Percentiles rank a stretch among this genome's conserved stretches.
Evolutionary conservation across 179 eudicot genomes (phyloP).

Genomic region (Silene noctiflora): DNA sequence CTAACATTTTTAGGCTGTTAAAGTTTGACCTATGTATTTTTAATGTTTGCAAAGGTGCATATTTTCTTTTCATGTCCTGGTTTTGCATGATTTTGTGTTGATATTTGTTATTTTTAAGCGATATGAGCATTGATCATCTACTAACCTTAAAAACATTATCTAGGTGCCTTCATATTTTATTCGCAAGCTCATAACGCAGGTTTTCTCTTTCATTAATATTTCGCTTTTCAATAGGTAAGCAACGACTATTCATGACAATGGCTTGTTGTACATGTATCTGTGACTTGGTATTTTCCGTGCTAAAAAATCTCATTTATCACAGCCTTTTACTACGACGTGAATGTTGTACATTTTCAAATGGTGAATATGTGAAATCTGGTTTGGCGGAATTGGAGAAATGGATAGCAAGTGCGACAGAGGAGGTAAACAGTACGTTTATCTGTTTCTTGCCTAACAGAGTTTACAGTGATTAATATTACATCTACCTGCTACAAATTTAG

Average conservation of each 20-base stretch:
- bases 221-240: constrained; percentile 89
- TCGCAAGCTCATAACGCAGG: constrained; percentile 93
- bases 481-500: constrained; percentile 36
- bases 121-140: neutral
- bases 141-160: constrained; percentile 16
- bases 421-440: constrained; percentile 42
- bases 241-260: neutral
- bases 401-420: constrained; percentile 79
- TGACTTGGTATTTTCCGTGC: constrained; percentile 4
- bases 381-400: constrained; percentile 93
- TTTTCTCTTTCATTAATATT: constrained; percentile 93
- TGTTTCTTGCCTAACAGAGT: constrained; percentile 4
- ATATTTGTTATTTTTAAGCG: neutral
- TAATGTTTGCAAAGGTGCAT: neutral
- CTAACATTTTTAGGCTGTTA: neutral
- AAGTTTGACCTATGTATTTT: neutral
- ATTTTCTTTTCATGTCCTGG: neutral
- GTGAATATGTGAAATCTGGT: constrained; percentile 99
- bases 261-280: neutral
- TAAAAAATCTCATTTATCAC: constrained; percentile 15
- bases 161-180: constrained; percentile 97
- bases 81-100: neutral
- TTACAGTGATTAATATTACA: neutral
- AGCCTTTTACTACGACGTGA: constrained; percentile 96
- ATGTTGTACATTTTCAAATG: constrained; percentile 97